Conservation (phyloP, 116 monocot species). For the Dioscorea cayenensis region DNA sequence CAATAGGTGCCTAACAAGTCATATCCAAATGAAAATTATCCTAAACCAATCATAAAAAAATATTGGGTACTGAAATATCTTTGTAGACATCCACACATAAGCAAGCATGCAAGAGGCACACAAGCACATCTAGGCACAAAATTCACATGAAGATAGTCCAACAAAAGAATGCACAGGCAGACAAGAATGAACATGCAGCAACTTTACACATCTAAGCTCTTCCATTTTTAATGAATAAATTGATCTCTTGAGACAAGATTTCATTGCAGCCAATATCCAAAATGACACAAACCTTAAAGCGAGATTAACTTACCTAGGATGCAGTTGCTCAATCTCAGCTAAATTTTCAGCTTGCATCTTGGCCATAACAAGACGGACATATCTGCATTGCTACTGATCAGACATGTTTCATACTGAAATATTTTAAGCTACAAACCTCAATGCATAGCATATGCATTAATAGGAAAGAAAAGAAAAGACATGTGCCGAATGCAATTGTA, state of each 20-base stretch:
- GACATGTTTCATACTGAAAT: neutral
- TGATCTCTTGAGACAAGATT: neutral
- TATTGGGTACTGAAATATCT: no score
- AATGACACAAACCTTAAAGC: neutral
- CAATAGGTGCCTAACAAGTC: no score
- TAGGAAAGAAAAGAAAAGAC: neutral
- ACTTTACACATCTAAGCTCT: neutral
- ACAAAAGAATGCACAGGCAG: neutral
- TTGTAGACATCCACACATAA: no score
- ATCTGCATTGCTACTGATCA: conserved; percentile 36
- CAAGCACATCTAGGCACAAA: neutral
- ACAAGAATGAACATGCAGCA: neutral
- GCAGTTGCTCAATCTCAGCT: conserved; percentile 45
- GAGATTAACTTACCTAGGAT: conserved; percentile 53
- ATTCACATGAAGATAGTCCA: neutral
- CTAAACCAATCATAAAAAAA: no score
- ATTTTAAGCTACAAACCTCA: neutral
- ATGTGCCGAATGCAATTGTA: neutral
- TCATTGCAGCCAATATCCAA: neutral
- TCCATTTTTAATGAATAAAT: neutral
- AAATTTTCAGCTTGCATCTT: conserved; percentile 44
- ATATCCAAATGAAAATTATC: no score
- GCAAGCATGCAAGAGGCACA: no score
- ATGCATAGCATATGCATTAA: neutral
- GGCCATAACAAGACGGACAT: conserved; percentile 79